phyloP scores from a whole-genome alignment of 805 yeast species.

The Monosporozyma solicola region DNA sequence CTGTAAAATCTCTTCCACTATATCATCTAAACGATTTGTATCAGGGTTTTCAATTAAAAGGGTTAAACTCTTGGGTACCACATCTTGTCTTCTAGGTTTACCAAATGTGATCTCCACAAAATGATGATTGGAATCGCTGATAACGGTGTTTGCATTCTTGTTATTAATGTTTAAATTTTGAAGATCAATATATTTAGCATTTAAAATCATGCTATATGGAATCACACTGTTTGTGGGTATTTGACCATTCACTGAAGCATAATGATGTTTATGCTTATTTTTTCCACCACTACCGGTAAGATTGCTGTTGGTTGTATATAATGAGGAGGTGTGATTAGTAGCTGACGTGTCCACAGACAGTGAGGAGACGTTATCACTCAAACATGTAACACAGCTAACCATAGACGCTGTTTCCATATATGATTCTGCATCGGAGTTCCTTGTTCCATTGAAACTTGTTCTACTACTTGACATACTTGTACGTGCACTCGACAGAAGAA shows the following conservation, averaged over 20 bases:
- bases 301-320: background rate
- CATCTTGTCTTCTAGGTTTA: constrained; percentile 28
- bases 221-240: constrained; percentile 29
- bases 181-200: constrained; percentile 18
- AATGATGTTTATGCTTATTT: constrained; percentile 1
- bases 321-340: background rate
- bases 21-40: constrained; percentile 6
- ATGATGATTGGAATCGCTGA: constrained; percentile 3
- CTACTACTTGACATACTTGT: constrained; percentile 10
- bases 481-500: background rate
- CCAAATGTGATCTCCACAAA: constrained; percentile 32
- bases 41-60: constrained; percentile 20
- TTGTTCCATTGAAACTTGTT: constrained; percentile 9
- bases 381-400: constrained; percentile 31
- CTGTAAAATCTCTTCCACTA: constrained; percentile 29
- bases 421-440: constrained; percentile 3
- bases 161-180: background rate
- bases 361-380: constrained; percentile 16
- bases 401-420: constrained; percentile 27
- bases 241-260: constrained; percentile 24
- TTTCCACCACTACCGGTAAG: background rate
- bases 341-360: background rate
- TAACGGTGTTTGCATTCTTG: constrained; percentile 1
- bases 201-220: constrained; percentile 27
- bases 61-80: constrained; percentile 30